Evolutionary conservation across 2,329 filamentous ascomycete genomes (phyloP), one percentile per base, ranked within the genome.

Genomic region (Diaporthe aspalathi): DNA sequence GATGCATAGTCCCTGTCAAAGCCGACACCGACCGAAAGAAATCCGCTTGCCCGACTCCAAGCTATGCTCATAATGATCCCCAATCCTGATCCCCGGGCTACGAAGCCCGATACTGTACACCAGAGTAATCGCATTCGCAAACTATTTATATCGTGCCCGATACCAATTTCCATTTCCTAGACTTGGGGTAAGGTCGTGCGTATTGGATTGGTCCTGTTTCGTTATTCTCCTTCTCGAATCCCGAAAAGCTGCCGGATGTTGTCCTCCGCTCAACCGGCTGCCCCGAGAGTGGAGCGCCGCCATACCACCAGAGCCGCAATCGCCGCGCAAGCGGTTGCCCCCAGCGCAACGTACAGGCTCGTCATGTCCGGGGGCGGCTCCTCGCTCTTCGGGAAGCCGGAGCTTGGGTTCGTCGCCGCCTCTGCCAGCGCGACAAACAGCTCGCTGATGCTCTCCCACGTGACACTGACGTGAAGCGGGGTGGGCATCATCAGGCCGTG

Each of bases 351-450:
- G 77, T 97, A 97, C 77, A 97, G 85, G 73, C 93, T 92, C 73
- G 94, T 94, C 76, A 93, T 89, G 81, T 98, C 95, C 5, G 92
- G 90, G 1, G 90, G 88, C 68, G 96, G 94, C 77, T 97, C 95
- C 74, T 97, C 94, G 68, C 89, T 93, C 81, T 95, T 96, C 0
- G 96, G 95, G 77, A 97, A 97, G 0, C 92, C 95, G 0, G 91
- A 93, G 76, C 91, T 94, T 0, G 96, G 96, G 78, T 94, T 94
- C 54, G 95, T 96, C 7, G 95, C 95, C 50, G 94, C 93, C 82
- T 98, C 96, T 8, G 96, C 96, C 70, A 98, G 88, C 45, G 89
- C 91, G 29, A 98, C 94, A 81, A 98, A 99, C 45, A 98, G 88
- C 81, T 99, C 96, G 74, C 92, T 93, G 76, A 98, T 97, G 77